phyloP scores from a whole-genome alignment of 331 rosid genomes.

The Erythrophleum ivorense region DNA sequence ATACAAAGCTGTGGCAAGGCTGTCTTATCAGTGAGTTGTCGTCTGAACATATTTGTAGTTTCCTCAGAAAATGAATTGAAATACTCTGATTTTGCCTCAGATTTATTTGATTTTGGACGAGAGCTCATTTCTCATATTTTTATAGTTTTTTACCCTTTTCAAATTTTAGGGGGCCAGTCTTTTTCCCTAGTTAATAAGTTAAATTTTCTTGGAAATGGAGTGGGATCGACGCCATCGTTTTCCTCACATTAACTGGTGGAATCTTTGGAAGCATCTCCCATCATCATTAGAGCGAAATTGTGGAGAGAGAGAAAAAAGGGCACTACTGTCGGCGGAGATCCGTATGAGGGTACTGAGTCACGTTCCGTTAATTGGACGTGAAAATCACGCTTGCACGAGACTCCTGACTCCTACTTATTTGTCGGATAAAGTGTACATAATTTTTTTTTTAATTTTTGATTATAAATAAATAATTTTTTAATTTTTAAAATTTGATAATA shows the following conservation, averaged over 20 bases:
- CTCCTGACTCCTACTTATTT: background rate
- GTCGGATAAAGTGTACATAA: no score
- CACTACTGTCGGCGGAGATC: conserved; percentile 58
- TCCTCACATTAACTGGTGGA: conserved; percentile 45
- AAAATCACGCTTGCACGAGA: conserved; percentile 19
- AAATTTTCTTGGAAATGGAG: conserved; percentile 27
- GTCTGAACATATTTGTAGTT: conserved; percentile 1
- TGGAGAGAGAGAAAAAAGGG: background rate
- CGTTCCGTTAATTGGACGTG: conserved; percentile 28
- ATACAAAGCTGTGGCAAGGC: conserved; percentile 50
- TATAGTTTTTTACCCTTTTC: no score
- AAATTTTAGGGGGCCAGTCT: background rate
- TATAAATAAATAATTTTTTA: no score
- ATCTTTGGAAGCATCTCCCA: conserved; percentile 45
- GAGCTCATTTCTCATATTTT: background rate
- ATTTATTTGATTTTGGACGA: background rate
- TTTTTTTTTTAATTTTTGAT: background rate
- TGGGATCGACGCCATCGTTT: conserved; percentile 43
- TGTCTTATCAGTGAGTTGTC: conserved; percentile 51
- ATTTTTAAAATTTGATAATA: no score
- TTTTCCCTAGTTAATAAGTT: background rate
- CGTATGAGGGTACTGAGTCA: conserved; percentile 8
- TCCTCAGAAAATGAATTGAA: background rate
- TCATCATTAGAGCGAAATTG: conserved; percentile 3
- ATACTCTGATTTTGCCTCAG: conserved; percentile 9